These are phyloP conservation scores for Pseudopyrenochaeta lycopersici DNA, from an alignment of 2,329 filamentous ascomycete species.

Conservation along the genomic window DNA sequence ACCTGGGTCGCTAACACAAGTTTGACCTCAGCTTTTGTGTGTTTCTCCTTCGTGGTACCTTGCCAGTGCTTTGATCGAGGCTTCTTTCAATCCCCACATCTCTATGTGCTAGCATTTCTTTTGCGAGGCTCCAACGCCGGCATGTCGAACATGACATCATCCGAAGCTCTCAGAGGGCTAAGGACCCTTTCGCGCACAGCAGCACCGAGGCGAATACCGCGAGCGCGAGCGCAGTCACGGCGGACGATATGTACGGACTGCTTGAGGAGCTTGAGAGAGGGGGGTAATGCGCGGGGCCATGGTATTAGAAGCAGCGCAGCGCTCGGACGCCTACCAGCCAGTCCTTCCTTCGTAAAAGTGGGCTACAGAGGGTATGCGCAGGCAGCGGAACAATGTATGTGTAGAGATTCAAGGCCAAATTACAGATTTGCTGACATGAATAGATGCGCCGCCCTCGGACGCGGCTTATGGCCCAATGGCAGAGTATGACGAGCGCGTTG, in stretches of 20 bases:
- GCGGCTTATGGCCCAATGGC: constrained; percentile 73
- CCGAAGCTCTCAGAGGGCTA: constrained; percentile 38
- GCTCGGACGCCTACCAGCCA: constrained; percentile 6
- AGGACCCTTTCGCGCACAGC: constrained; percentile 36
- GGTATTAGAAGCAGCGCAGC: constrained; percentile 7
- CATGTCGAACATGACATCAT: constrained; percentile 45
- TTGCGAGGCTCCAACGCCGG: constrained; percentile 2
- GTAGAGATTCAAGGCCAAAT: not conserved
- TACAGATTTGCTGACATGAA: constrained; percentile 8
- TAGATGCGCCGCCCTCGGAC: constrained; percentile 19
- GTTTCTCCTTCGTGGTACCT: constrained; percentile 6
- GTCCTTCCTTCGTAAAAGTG: constrained; percentile 11
- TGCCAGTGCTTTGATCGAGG: constrained; percentile 16
- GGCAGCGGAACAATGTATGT: constrained; percentile 32
- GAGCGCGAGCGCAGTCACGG: constrained; percentile 4
- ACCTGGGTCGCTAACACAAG: constrained; percentile 22
- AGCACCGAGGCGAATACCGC: constrained; percentile 24
- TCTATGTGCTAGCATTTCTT: not conserved
- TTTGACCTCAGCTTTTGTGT: constrained; percentile 2
- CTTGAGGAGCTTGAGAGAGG: constrained; percentile 18
- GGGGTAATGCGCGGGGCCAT: constrained; percentile 12
- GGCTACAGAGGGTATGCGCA: constrained; percentile 40
- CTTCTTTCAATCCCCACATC: not conserved
- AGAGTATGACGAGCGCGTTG: constrained; percentile 87
- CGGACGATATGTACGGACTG: constrained; percentile 42